These are phyloP conservation scores for Epithele typhae DNA, from an alignment of 768 basidiomycete genomes.

Conservation along the genomic window DNA sequence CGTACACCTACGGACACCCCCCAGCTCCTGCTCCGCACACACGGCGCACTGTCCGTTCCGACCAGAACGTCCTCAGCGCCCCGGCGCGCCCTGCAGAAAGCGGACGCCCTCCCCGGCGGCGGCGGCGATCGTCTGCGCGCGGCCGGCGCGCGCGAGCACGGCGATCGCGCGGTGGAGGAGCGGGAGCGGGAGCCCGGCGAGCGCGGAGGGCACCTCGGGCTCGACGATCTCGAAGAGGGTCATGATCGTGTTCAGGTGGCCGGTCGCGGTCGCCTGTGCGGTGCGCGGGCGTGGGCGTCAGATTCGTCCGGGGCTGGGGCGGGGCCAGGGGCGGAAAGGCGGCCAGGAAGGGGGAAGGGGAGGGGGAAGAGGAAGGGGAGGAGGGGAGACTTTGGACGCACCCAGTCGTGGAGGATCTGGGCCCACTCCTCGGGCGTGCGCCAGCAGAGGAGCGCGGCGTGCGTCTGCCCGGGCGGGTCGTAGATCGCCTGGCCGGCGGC, in stretches of 20 bases:
- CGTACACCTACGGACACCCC: too few relatives aligned
- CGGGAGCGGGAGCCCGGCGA: conserved; percentile 63
- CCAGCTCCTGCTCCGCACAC: too few relatives aligned
- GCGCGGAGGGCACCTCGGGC: conserved; percentile 63
- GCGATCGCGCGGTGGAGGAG: conserved; percentile 69
- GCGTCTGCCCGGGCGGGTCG: conserved; percentile 72
- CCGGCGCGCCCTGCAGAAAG: conserved; percentile 45
- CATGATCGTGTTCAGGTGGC: conserved; percentile 78
- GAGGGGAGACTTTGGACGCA: too few relatives aligned
- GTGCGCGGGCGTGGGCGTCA: too few relatives aligned
- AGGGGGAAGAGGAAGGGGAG: too few relatives aligned
- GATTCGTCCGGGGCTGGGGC: too few relatives aligned
- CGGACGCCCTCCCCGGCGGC: conserved; percentile 82
- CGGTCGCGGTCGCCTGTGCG: conserved; percentile 62
- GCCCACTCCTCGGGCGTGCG: conserved; percentile 83
- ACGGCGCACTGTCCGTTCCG: neutral
- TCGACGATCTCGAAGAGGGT: conserved; percentile 86
- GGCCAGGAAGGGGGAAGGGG: neutral
- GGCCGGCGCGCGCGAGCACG: conserved; percentile 58
- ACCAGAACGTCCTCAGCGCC: neutral
- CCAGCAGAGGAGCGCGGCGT: conserved; percentile 71
- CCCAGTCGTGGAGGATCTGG: conserved; percentile 77
- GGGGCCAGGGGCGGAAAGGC: neutral
- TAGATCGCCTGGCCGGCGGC: conserved; percentile 59
- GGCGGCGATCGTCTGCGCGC: conserved; percentile 73